Evolutionary conservation across 164 flowering plant species (phyloP).

Genomic region (Chimonanthus praecox): DNA sequence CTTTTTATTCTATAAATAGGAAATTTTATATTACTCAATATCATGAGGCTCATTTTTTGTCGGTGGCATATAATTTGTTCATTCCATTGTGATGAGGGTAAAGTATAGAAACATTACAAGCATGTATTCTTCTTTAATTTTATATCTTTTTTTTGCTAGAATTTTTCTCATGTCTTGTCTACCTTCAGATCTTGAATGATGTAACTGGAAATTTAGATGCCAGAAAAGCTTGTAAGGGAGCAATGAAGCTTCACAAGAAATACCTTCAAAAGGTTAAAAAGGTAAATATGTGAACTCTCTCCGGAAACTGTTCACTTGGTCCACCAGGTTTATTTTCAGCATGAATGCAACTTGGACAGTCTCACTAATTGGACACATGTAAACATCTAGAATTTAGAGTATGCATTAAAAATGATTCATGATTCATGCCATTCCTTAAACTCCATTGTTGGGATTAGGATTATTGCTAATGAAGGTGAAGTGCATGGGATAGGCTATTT

Average conservation of each 20-base stretch:
- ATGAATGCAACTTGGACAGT: neutral
- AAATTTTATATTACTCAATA: too few relatives aligned
- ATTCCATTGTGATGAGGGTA: too few relatives aligned
- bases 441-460: too few relatives aligned
- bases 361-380: neutral
- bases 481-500: too few relatives aligned
- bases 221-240: constrained; percentile 82
- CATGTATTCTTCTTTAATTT: too few relatives aligned
- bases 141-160: neutral
- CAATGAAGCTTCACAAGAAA: constrained; percentile 93
- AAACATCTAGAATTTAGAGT: neutral
- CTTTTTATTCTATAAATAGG: too few relatives aligned
- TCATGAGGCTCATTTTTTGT: too few relatives aligned
- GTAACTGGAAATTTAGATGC: constrained; percentile 86
- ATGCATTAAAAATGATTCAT: too few relatives aligned
- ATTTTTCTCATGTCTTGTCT: neutral
- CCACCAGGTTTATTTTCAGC: too few relatives aligned
- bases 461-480: too few relatives aligned
- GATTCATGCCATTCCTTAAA: too few relatives aligned
- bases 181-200: constrained; percentile 81
- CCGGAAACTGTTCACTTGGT: neutral
- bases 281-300: neutral
- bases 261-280: constrained; percentile 29
- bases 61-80: too few relatives aligned
- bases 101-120: neutral